Percentiles rank a stretch among this genome's conserved stretches.
Evolutionary conservation across 768 basidiomycete species (phyloP).

Genomic region (Solioccasus polychromus): DNA sequence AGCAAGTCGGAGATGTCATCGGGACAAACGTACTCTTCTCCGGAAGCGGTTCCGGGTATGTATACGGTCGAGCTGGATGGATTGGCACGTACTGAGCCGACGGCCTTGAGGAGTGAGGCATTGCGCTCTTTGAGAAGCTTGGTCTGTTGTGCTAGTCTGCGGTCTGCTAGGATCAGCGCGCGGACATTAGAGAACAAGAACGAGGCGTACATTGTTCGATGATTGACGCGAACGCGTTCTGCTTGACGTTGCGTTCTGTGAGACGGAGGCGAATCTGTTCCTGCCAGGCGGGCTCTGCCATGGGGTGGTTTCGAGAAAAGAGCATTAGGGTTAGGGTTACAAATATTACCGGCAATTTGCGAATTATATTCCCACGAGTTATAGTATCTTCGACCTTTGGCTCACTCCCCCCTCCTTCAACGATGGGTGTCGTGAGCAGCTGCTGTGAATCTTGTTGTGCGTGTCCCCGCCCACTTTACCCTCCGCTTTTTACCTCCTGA

Average conservation of each 20-base stretch:
- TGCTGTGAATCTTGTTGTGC: constrained; percentile 84
- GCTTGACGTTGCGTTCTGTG: constrained; percentile 77
- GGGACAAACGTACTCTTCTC: constrained; percentile 62
- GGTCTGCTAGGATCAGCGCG: constrained; percentile 54
- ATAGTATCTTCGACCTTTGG: constrained; percentile 16
- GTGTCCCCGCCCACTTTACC: constrained; percentile 28
- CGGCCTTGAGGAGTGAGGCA: constrained; percentile 81
- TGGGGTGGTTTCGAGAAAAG: constrained; percentile 31
- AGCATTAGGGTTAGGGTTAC: constrained; percentile 28
- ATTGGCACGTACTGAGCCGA: constrained; percentile 65
- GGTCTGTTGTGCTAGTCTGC: constrained; percentile 88
- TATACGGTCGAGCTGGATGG: constrained; percentile 61
- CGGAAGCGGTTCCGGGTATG: constrained; percentile 48
- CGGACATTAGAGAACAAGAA: not conserved
- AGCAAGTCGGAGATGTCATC: not conserved
- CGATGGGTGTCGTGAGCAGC: constrained; percentile 74
- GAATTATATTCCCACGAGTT: constrained; percentile 22
- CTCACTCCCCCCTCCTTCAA: constrained; percentile 8
- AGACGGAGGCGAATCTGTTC: constrained; percentile 77
- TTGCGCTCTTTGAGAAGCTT: constrained; percentile 91
- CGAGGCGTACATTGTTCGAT: constrained; percentile 84
- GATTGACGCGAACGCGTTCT: constrained; percentile 76
- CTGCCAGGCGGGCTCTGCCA: constrained; percentile 86
- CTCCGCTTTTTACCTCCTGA: constrained; percentile 4
- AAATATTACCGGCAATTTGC: constrained; percentile 18